Conservation (phyloP, 2,329 filamentous ascomycete genomes). For the Botryotinia globosa region DNA sequence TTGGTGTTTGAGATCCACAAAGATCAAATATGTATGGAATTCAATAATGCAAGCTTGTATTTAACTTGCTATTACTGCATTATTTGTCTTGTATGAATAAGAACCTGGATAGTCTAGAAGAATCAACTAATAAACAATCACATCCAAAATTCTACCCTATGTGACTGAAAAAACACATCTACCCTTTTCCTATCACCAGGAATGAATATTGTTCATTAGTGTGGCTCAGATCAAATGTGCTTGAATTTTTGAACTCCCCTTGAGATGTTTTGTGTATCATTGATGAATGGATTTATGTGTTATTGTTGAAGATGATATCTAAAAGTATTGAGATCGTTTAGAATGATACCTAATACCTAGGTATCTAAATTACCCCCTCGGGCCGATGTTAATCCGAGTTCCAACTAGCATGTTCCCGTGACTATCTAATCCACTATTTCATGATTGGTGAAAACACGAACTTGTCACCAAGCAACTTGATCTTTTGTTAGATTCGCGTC, state of each 20-base stretch:
- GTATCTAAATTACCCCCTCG: not conserved
- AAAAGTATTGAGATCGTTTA: not conserved
- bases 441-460: slow-evolving; percentile 4
- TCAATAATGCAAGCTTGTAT: not conserved
- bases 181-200: not conserved
- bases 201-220: not conserved
- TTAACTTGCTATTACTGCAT: not conserved
- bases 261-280: not conserved
- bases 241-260: not conserved
- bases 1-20: too few species aligned
- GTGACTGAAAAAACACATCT: not conserved
- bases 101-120: not conserved
- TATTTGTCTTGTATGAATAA: not conserved
- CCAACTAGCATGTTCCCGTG: not conserved
- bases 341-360: too few species aligned
- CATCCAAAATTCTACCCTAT: not conserved
- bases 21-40: not conserved
- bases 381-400: not conserved
- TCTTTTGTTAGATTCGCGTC: not conserved
- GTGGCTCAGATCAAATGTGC: not conserved
- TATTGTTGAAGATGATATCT: not conserved
- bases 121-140: not conserved
- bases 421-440: not conserved
- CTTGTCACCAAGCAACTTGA: not conserved
- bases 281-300: too few species aligned